Evolutionary conservation across 345 rosid genomes (phyloP).

Genomic region (Salix brachista): DNA sequence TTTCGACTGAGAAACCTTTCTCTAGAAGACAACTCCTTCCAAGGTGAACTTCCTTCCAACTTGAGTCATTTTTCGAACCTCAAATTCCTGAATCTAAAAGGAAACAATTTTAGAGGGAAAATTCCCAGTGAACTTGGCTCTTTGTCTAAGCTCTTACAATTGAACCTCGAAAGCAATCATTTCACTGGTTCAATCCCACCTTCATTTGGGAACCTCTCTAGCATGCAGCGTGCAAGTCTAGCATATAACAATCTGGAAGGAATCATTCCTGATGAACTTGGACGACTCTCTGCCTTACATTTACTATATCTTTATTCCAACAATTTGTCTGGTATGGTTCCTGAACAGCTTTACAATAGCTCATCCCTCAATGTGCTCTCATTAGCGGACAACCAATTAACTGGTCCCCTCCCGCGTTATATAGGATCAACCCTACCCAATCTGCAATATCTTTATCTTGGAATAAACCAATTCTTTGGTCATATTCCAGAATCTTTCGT

Average conservation of each 20-base stretch:
- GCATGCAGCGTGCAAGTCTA: neutral
- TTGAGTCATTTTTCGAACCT: no score
- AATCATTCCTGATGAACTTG: neutral
- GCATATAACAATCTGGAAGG: neutral
- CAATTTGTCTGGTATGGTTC: neutral
- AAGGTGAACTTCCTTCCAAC: constrained; percentile 11
- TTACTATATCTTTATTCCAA: neutral
- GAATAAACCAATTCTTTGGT: no score
- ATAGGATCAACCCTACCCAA: neutral
- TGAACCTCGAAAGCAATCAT: neutral
- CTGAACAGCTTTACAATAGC: neutral
- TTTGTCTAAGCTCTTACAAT: neutral
- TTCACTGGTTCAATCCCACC: neutral
- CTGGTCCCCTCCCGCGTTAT: neutral
- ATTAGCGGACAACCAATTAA: no score
- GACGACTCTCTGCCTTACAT: neutral
- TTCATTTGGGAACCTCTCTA: neutral
- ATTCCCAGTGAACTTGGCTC: neutral
- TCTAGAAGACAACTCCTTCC: neutral
- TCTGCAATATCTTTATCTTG: neutral
- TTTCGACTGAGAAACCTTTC: neutral
- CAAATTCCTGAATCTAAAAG: no score
- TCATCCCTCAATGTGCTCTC: neutral
- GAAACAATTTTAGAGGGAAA: neutral
- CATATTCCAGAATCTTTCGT: neutral